A percentile compares a stretch with the other conserved stretches of the same genome.
These are phyloP conservation scores for Alectoria sarmentosa DNA, from an alignment of 495 filamentous ascomycete species.

Conservation along the genomic window DNA sequence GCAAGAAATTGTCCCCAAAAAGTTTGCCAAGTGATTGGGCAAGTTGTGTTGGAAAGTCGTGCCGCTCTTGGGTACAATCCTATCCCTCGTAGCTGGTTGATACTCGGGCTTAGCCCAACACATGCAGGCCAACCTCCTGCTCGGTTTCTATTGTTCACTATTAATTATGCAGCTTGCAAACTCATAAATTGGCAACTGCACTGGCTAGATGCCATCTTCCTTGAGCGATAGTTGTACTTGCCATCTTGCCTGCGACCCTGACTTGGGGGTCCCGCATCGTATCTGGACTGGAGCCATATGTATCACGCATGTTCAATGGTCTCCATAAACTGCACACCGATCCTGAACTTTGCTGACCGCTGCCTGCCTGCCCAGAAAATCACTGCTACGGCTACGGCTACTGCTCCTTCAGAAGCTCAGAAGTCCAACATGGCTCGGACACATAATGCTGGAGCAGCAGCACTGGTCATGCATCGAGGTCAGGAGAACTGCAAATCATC, in stretches of 20 bases:
- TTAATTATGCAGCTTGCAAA: neutral
- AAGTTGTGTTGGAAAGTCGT: no score
- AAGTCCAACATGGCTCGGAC: conserved; percentile 17
- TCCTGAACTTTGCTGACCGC: neutral
- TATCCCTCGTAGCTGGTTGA: neutral
- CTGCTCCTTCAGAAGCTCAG: neutral
- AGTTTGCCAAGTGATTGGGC: neutral
- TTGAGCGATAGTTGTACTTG: neutral
- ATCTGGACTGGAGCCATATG: neutral
- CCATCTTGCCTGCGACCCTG: neutral
- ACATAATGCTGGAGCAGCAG: conserved; percentile 23
- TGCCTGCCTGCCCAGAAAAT: conserved; percentile 16
- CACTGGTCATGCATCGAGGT: conserved; percentile 23
- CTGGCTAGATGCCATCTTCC: neutral
- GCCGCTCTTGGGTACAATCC: neutral
- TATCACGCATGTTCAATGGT: neutral
- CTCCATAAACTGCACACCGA: neutral
- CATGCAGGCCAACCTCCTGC: neutral
- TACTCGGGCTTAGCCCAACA: neutral
- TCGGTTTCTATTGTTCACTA: neutral
- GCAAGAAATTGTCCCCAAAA: neutral
- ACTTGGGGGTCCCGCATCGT: neutral
- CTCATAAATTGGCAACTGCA: neutral
- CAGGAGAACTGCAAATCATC: conserved; percentile 15
- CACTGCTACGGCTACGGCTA: conserved; percentile 10